A percentile compares a stretch with the other conserved stretches of the same genome.
Evolutionary conservation across 2,329 filamentous ascomycete species (phyloP).

Genomic region (Aspergillus ibericus): DNA sequence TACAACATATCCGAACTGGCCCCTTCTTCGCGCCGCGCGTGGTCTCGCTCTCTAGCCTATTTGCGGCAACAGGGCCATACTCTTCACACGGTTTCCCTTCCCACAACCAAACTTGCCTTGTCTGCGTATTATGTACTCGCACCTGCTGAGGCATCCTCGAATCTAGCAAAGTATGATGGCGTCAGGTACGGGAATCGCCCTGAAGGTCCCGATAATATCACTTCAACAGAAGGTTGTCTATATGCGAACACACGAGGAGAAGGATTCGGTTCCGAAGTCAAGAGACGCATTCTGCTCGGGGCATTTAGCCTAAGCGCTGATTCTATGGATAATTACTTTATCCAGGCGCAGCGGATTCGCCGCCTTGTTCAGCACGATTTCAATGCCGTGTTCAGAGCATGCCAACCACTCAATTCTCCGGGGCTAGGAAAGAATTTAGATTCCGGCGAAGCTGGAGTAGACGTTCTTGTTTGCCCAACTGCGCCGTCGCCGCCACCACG

Average conservation of each 20-base stretch:
- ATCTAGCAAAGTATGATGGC: conserved; percentile 94
- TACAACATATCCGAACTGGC: conserved; percentile 87
- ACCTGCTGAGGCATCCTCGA: conserved; percentile 91
- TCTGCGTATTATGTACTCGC: conserved; percentile 95
- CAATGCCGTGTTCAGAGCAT: conserved; percentile 69
- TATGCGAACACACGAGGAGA: conserved; percentile 73
- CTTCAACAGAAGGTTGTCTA: conserved; percentile 55
- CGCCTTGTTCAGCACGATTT: conserved; percentile 85
- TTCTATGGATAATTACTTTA: conserved; percentile 94
- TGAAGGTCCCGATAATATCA: conserved; percentile 51
- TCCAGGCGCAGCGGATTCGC: conserved; percentile 86
- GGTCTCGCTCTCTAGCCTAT: conserved; percentile 61
- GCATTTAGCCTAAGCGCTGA: conserved; percentile 86
- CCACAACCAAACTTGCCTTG: conserved; percentile 79
- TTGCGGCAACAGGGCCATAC: conserved; percentile 67
- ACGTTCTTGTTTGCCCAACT: conserved; percentile 85
- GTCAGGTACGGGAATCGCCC: conserved; percentile 78
- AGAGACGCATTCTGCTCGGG: conserved; percentile 81
- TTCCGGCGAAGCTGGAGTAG: conserved; percentile 52
- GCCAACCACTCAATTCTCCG: conserved; percentile 61
- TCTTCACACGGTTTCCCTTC: conserved; percentile 75
- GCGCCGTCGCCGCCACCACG: conserved; percentile 73
- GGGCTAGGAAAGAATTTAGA: conserved; percentile 5
- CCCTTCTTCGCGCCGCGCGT: conserved; percentile 66
- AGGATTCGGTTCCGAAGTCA: conserved; percentile 82